Evolutionary conservation across 2,329 filamentous ascomycete genomes (phyloP).

Genomic region (Chalara sp.): DNA sequence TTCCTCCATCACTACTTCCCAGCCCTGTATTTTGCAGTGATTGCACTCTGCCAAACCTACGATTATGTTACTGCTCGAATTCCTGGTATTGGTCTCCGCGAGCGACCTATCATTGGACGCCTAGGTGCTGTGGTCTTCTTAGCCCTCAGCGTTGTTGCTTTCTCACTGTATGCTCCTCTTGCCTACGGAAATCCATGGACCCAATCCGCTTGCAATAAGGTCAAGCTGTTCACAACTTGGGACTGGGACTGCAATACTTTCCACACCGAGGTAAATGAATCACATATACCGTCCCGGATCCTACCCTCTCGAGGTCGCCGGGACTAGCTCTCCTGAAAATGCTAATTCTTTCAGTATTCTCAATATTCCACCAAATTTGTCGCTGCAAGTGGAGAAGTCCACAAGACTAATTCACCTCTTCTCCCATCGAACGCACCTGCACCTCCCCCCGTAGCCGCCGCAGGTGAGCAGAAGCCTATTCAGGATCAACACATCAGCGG

Average conservation of each 20-base stretch:
- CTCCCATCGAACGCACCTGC: slow-evolving; percentile 21
- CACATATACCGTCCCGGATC: slow-evolving; percentile 18
- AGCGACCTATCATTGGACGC: slow-evolving; percentile 68
- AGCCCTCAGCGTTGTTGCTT: slow-evolving; percentile 65
- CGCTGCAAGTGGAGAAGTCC: slow-evolving; percentile 17
- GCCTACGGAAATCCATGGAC: slow-evolving; percentile 95
- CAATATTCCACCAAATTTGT: slow-evolving; percentile 26
- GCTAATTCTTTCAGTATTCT: slow-evolving; percentile 26
- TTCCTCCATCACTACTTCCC: slow-evolving; percentile 99
- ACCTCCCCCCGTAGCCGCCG: slow-evolving; percentile 13
- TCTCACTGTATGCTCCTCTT: slow-evolving; percentile 79
- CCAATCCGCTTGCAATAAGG: slow-evolving; percentile 73
- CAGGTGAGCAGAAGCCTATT: slow-evolving; percentile 22
- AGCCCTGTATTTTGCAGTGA: slow-evolving; percentile 88
- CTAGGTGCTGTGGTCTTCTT: slow-evolving; percentile 69
- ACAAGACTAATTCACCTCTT: slow-evolving; percentile 23
- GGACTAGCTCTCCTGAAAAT: slow-evolving; percentile 2
- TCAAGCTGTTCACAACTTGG: slow-evolving; percentile 86
- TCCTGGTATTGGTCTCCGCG: slow-evolving; percentile 56
- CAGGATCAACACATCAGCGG: slow-evolving; percentile 21
- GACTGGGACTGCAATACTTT: slow-evolving; percentile 99
- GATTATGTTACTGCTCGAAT: slow-evolving; percentile 78
- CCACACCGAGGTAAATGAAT: slow-evolving; percentile 68
- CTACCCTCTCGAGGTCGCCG: slow-evolving; percentile 14
- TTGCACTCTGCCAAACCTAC: slow-evolving; percentile 81